Conservation (phyloP, 371 early-diverging fungal genomes). For the Funneliformis caledonium region DNA sequence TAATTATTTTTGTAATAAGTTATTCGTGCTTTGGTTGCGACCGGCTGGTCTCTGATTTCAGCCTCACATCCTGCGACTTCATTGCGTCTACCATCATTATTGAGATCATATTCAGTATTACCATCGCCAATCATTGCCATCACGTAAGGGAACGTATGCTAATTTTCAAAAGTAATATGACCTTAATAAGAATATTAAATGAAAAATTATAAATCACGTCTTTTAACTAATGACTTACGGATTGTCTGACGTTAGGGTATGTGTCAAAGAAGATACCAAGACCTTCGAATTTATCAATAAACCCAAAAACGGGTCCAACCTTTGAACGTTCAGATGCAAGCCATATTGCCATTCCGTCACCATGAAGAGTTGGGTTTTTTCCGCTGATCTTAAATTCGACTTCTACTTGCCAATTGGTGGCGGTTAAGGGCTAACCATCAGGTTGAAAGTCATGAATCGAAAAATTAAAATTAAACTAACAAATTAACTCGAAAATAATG, state of each 20-base stretch:
- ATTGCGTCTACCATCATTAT: slow-evolving; percentile 78
- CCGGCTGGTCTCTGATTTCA: slow-evolving; percentile 74
- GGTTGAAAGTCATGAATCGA: neutral
- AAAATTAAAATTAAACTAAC: slow-evolving; percentile 12
- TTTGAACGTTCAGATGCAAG: slow-evolving; percentile 65
- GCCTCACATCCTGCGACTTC: slow-evolving; percentile 75
- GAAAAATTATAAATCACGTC: neutral
- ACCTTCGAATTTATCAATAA: slow-evolving; percentile 85
- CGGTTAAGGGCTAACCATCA: slow-evolving; percentile 62
- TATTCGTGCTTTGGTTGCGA: slow-evolving; percentile 75
- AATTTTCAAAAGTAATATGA: neutral
- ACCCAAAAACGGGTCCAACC: slow-evolving; percentile 87
- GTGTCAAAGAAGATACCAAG: slow-evolving; percentile 97
- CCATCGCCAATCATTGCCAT: slow-evolving; percentile 95
- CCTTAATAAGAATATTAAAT: neutral
- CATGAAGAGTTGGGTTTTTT: slow-evolving; percentile 64
- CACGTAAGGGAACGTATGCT: slow-evolving; percentile 84
- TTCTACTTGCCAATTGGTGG: slow-evolving; percentile 84
- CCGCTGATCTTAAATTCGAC: slow-evolving; percentile 91
- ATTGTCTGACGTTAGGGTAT: slow-evolving; percentile 85
- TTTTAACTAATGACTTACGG: slow-evolving; percentile 54
- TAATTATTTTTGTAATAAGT: slow-evolving; percentile 75
- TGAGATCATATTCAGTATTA: slow-evolving; percentile 75
- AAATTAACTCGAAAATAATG: neutral
- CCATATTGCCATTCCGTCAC: slow-evolving; percentile 97